A percentile compares a stretch with the other conserved stretches of the same genome.
Evolutionary conservation across 768 basidiomycete species (phyloP).

Genomic region (Nidula microcarpa): DNA sequence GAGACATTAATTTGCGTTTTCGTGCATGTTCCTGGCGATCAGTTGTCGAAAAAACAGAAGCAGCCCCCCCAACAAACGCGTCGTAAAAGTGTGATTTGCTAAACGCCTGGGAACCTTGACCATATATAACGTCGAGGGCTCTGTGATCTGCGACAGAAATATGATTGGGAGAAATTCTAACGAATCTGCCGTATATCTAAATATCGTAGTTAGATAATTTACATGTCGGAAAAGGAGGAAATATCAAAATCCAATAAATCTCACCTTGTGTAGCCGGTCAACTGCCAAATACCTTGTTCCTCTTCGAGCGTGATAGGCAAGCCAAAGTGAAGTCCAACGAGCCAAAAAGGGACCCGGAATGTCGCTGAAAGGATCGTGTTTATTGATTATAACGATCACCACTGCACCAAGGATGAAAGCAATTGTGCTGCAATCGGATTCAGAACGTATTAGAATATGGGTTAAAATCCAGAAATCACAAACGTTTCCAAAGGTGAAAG

Average conservation of each 20-base stretch:
- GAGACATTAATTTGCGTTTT: slow-evolving; percentile 24
- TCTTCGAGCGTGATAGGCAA: slow-evolving; percentile 22
- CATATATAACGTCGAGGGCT: slow-evolving; percentile 23
- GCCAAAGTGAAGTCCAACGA: slow-evolving; percentile 24
- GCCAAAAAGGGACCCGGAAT: slow-evolving; percentile 26
- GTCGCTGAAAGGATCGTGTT: background rate
- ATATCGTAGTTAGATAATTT: background rate
- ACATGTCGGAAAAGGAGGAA: slow-evolving; percentile 8
- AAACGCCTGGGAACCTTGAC: slow-evolving; percentile 23
- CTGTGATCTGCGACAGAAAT: slow-evolving; percentile 24
- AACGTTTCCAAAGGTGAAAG: too few relatives aligned
- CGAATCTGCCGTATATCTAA: slow-evolving; percentile 9
- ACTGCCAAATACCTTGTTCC: slow-evolving; percentile 25
- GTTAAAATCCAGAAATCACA: too few relatives aligned
- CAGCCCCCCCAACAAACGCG: slow-evolving; percentile 21
- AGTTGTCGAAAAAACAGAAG: slow-evolving; percentile 26
- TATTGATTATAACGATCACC: background rate
- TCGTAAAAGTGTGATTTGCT: slow-evolving; percentile 26
- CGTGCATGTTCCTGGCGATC: slow-evolving; percentile 25
- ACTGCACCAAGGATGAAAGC: too few relatives aligned
- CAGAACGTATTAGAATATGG: too few relatives aligned
- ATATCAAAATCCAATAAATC: background rate
- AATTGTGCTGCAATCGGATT: too few relatives aligned
- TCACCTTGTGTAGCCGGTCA: slow-evolving; percentile 22
- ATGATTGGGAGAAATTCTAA: slow-evolving; percentile 28